Conservation (phyloP, 2,329 filamentous ascomycete genomes). For the Ploettnerulaceae sp. region DNA sequence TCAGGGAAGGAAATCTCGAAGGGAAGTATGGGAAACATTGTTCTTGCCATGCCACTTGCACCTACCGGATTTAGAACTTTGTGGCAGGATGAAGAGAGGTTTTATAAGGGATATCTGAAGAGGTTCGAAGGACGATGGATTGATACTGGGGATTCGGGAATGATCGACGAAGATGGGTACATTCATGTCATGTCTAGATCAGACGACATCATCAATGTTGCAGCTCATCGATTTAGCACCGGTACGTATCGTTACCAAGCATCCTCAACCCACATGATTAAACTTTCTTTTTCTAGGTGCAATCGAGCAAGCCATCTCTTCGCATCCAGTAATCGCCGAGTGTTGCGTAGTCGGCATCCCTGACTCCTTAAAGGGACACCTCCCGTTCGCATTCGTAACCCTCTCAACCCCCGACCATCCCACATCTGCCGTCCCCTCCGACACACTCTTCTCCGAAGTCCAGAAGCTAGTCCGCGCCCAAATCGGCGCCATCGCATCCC, state of each 20-base stretch:
- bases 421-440: constrained; percentile 45
- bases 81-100: constrained; percentile 80
- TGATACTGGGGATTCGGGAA: constrained; percentile 86
- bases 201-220: constrained; percentile 95
- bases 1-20: constrained; percentile 64
- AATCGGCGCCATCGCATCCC: constrained; percentile 79
- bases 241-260: constrained; percentile 45
- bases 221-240: constrained; percentile 84
- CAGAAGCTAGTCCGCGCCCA: constrained; percentile 69
- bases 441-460: constrained; percentile 52
- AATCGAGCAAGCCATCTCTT: constrained; percentile 87
- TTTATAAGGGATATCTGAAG: constrained; percentile 80
- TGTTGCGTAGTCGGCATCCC: constrained; percentile 83
- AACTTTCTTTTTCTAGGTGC: constrained; percentile 48
- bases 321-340: constrained; percentile 74
- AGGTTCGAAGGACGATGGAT: constrained; percentile 79
- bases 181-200: constrained; percentile 58
- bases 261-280: background rate
- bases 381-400: constrained; percentile 85
- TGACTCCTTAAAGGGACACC: constrained; percentile 79
- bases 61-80: constrained; percentile 82
- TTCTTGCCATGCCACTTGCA: constrained; percentile 74
- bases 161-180: constrained; percentile 71
- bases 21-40: constrained; percentile 86
- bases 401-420: constrained; percentile 49